Evolutionary conservation across 768 basidiomycete genomes (phyloP), one percentile per base, ranked within the genome.

Genomic region (Suillus sp.): DNA sequence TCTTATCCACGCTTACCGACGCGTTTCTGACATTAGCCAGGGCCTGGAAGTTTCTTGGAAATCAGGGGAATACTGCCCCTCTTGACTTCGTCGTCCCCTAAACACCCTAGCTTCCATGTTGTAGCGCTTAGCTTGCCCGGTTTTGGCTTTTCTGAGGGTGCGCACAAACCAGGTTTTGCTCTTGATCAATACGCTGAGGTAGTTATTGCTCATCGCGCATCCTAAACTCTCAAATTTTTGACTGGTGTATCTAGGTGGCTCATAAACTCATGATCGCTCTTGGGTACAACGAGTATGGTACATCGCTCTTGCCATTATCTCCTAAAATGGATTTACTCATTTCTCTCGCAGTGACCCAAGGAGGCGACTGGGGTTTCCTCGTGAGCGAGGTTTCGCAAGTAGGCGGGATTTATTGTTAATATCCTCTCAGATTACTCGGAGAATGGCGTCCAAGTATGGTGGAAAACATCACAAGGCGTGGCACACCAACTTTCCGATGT

Each of bases 91-190:
- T 71, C 74, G 0, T 77, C 79, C 1, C 61, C 75, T 2, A 72
- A 78, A 0, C 77, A 83, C 5, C 87, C 86, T 1, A 83, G 80
- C 58, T 89, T 90, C 70, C 85, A 89, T 65, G 84, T 90, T 25
- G 85, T 90, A 0, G 83, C 83, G 10, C 51, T 53, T n/a, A 53
- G 51, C 30, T 32, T 57, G 37, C 55, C 55, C 6, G 55, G 55
- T 10, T 89, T 74, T 70, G 87, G 85, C 0, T 89, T 87, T 71
- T 88, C 87, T 0, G 80, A 85, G 48, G 84, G 81, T 0, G 81
- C 84, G 0, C 83, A 70, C 56, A 82, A 82, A 69, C 78, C 78
- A 63, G 86, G 86, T 0, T 89, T 88, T 64, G 68, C 66, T 10
- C 38, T 74, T 0, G 64, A 70, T n/a, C 85, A 88, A 54, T 86